phyloP scores from a whole-genome alignment of 177 flowering plant species.

The Vitis hybrid region DNA sequence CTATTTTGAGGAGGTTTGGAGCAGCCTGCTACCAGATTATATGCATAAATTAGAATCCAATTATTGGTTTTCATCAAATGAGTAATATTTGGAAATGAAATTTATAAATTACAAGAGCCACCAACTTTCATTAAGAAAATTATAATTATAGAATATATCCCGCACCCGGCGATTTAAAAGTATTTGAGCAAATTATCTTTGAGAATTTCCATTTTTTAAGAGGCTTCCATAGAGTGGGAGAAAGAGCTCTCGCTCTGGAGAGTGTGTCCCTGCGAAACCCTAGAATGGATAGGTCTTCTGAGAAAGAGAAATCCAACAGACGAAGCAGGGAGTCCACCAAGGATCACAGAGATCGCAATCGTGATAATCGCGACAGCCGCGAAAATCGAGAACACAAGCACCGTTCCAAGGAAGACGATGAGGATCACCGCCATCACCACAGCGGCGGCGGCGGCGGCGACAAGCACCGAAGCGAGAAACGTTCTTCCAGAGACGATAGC shows the following conservation, averaged over 20 bases:
- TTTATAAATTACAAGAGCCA: too few relatives aligned
- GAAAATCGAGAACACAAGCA: conserved; percentile 41
- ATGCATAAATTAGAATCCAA: too few relatives aligned
- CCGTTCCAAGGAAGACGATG: conserved; percentile 22
- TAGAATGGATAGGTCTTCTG: conserved; percentile 4
- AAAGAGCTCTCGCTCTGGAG: background rate
- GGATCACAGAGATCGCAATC: conserved; percentile 21
- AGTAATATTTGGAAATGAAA: too few relatives aligned
- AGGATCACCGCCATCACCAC: conserved; percentile 14
- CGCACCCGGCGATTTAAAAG: too few relatives aligned
- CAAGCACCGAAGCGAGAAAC: conserved; percentile 7
- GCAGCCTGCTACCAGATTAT: too few relatives aligned
- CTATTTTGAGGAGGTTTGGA: too few relatives aligned
- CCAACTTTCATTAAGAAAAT: too few relatives aligned
- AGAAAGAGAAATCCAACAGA: conserved; percentile 14
- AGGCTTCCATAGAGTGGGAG: background rate
- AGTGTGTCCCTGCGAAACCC: background rate
- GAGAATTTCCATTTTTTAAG: too few relatives aligned
- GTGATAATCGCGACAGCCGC: conserved; percentile 27
- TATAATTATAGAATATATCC: too few relatives aligned
- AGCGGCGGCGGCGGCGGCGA: background rate
- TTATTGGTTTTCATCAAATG: too few relatives aligned
- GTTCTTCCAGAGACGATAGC: conserved; percentile 14
- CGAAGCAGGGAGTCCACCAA: conserved; percentile 18
- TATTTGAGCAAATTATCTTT: too few relatives aligned